Evolutionary conservation across 108 stramenopile genomes (phyloP), one percentile per base, ranked within the genome.

Genomic region (Schizochytrium sp.): DNA sequence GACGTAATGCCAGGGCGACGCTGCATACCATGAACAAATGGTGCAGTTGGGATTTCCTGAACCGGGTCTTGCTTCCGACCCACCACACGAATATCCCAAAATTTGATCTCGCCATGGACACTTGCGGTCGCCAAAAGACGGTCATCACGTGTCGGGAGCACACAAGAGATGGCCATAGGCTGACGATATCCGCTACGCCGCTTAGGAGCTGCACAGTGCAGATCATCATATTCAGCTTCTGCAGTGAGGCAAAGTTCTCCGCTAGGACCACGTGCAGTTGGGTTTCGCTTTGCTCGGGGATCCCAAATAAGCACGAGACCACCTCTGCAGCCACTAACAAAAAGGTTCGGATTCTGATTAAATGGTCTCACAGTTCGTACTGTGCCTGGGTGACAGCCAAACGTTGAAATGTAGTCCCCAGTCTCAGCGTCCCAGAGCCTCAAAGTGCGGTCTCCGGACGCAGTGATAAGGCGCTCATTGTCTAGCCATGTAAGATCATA

Each of bases 231-330:
- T 15, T 69, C 64, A 44, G 64, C 64, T 38, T 44, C 8, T 7
- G 64, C 42, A 8, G 44, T 15, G 47, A 83, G 76, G 15, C 53
- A 55, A 1, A 83, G 53, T 38, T 49, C 53, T 47, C 76, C 76
- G 50, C 50, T 55, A 5, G 76, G 47, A 17, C 47, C 53, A 83
- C 76, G 76, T 1, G 76, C 47, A 15, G 40, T 69, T 7, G 64
- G 64, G 64, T 69, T 69, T 7, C 44, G 64, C 64, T 69, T 69
- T 38, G 64, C 64, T 8, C 64, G 64, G 44, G 40, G 64, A 40
- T 83, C 76, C 76, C 76, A 83, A 53, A 83, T 49, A 53, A 49
- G 53, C 50, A 83, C 76, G 50, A 83, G 76, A 2, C 76, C 76
- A 53, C 76, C 76, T 10, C 76, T 49, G 76, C 76, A 83, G 1